phyloP scores from a whole-genome alignment of 345 rosid species.

The Acer campestre region DNA sequence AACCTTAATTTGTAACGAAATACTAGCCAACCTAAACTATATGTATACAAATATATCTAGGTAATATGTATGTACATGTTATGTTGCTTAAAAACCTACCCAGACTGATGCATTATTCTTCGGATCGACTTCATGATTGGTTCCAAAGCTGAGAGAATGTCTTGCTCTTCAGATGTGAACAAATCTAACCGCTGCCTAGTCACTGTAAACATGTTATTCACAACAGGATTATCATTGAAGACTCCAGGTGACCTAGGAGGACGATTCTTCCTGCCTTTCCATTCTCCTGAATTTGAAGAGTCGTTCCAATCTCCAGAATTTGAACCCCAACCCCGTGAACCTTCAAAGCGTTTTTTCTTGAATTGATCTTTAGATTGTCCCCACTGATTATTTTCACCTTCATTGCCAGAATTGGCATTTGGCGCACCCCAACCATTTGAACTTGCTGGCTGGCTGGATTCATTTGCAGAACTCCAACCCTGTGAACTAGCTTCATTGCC shows the following conservation, averaged over 20 bases:
- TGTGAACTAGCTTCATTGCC: constrained; percentile 35
- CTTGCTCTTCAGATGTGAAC: constrained; percentile 86
- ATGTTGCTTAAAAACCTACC: constrained; percentile 43
- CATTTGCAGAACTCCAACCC: constrained; percentile 43
- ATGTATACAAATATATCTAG: background rate
- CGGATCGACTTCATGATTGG: constrained; percentile 66
- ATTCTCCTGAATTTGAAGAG: constrained; percentile 47
- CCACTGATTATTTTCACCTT: constrained; percentile 41
- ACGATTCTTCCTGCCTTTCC: constrained; percentile 60
- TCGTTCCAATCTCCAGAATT: constrained; percentile 56
- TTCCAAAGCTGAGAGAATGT: constrained; percentile 63
- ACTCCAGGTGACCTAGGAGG: constrained; percentile 50
- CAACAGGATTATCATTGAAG: constrained; percentile 32
- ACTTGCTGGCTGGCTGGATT: constrained; percentile 31
- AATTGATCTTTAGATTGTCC: constrained; percentile 37
- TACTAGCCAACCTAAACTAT: background rate
- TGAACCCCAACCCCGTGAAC: constrained; percentile 45
- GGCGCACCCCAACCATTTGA: constrained; percentile 41
- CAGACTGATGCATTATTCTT: constrained; percentile 62
- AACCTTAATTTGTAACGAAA: background rate
- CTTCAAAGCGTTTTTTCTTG: constrained; percentile 46
- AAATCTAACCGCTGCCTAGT: constrained; percentile 75
- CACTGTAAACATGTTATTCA: constrained; percentile 45
- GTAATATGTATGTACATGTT: background rate
- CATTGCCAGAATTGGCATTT: constrained; percentile 26